These are phyloP conservation scores for Thelonectria olida DNA, from an alignment of 2,329 filamentous ascomycete genomes.

Conservation along the genomic window DNA sequence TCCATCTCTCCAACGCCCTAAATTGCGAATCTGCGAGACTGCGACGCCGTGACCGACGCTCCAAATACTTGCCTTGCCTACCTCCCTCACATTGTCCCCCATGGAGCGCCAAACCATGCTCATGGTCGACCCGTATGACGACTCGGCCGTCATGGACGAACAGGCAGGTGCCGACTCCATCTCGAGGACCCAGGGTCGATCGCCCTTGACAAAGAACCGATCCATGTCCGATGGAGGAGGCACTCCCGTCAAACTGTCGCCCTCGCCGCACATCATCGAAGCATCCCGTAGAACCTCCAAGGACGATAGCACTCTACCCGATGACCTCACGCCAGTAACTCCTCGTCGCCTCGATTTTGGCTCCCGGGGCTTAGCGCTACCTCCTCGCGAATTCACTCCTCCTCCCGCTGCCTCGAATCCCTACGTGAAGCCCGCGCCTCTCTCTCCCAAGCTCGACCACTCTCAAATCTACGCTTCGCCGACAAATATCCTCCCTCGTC, in stretches of 20 bases:
- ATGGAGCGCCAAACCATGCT: constrained; percentile 35
- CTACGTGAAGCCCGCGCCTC: constrained; percentile 68
- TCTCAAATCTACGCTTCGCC: constrained; percentile 88
- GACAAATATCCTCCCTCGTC: constrained; percentile 85
- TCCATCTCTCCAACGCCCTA: neutral
- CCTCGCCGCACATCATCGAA: constrained; percentile 66
- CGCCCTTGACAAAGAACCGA: constrained; percentile 63
- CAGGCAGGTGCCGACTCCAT: constrained; percentile 23
- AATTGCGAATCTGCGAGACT: constrained; percentile 10
- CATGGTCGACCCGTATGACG: constrained; percentile 38
- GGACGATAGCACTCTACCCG: constrained; percentile 69
- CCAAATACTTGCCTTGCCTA: too few species aligned
- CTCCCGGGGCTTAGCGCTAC: constrained; percentile 59
- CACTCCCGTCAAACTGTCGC: constrained; percentile 64
- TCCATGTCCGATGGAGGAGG: constrained; percentile 72
- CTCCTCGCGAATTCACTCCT: constrained; percentile 47
- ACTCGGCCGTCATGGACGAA: constrained; percentile 47
- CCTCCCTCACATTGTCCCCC: neutral
- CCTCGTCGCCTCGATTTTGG: constrained; percentile 75
- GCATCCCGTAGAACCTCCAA: constrained; percentile 67
- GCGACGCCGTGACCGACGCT: constrained; percentile 1
- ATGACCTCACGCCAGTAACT: constrained; percentile 66
- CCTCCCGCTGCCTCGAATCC: constrained; percentile 46
- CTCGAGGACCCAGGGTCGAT: constrained; percentile 37
- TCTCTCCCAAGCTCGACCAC: constrained; percentile 87